These are phyloP conservation scores for Nyctanthes arbortristis DNA, from an alignment of 257 asterid genomes.

Conservation along the genomic window DNA sequence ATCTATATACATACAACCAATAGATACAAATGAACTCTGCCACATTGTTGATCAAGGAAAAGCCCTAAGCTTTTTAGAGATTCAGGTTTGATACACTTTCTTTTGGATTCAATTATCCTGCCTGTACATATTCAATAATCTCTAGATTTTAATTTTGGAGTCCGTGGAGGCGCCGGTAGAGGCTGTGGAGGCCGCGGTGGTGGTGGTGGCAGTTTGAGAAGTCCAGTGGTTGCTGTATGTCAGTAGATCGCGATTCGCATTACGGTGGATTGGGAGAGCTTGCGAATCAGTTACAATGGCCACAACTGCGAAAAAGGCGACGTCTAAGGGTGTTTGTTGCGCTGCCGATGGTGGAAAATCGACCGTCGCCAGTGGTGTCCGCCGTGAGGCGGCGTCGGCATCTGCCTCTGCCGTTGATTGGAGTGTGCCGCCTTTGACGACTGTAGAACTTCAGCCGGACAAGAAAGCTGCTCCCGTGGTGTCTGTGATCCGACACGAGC, in stretches of 20 bases:
- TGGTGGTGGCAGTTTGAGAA: conserved; percentile 7
- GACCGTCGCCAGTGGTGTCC: conserved; percentile 30
- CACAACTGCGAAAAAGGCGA: conserved; percentile 53
- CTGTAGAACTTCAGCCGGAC: conserved; percentile 31
- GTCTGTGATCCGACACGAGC: conserved; percentile 42
- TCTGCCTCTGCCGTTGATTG: conserved; percentile 36
- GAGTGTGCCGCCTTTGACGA: conserved; percentile 30
- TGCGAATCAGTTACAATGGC: conserved; percentile 58
- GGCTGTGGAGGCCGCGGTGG: not conserved
- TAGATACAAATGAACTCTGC: not conserved
- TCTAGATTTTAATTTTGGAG: too few species aligned
- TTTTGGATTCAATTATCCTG: not conserved
- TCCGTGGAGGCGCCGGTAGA: not conserved
- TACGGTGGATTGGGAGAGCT: conserved; percentile 46
- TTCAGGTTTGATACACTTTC: not conserved
- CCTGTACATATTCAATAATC: not conserved
- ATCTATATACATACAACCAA: not conserved
- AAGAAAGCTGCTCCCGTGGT: conserved; percentile 35
- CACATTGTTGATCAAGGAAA: conserved; percentile 8
- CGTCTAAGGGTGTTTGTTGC: conserved; percentile 23
- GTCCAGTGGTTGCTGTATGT: conserved; percentile 42
- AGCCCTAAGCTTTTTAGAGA: not conserved
- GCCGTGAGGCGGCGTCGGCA: conserved; percentile 47
- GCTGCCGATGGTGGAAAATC: conserved; percentile 6
- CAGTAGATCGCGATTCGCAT: conserved; percentile 36